These are phyloP conservation scores for Rhizophlyctis rosea DNA, from an alignment of 192 early-diverging fungal genomes.

Conservation along the genomic window DNA sequence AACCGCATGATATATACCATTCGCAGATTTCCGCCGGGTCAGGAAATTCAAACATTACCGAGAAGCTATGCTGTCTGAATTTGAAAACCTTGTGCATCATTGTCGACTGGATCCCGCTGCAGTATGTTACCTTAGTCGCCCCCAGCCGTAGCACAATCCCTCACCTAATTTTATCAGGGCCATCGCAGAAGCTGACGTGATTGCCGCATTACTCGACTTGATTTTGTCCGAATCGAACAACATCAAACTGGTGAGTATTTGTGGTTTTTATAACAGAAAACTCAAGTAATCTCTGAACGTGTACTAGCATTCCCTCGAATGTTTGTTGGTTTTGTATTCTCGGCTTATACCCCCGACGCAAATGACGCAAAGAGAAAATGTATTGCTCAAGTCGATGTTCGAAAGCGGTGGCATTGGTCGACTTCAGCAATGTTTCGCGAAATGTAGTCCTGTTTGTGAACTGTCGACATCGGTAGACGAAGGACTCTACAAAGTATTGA, in stretches of 20 bases:
- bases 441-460: too few relatives aligned
- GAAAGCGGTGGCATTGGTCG: conserved; percentile 11
- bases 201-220: conserved; percentile 22
- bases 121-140: conserved; percentile 16
- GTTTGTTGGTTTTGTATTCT: conserved; percentile 44
- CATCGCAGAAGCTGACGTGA: conserved; percentile 25
- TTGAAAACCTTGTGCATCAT: conserved; percentile 38
- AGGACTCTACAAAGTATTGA: conserved; percentile 36
- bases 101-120: conserved; percentile 26
- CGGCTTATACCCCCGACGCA: too few relatives aligned
- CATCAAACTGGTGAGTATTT: conserved; percentile 17
- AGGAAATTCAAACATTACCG: background rate
- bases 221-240: conserved; percentile 21
- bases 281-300: background rate
- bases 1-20: background rate
- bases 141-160: background rate
- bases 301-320: conserved; percentile 35
- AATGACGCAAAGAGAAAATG: too few relatives aligned
- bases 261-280: background rate
- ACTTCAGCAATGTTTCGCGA: too few relatives aligned
- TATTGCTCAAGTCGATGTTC: too few relatives aligned
- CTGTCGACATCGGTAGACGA: too few relatives aligned
- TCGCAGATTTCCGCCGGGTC: background rate
- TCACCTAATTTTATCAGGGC: conserved; percentile 27
- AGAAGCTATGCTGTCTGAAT: conserved; percentile 18